phyloP scores from a whole-genome alignment of 768 basidiomycete species.

The Pisolithus microcarpus region DNA sequence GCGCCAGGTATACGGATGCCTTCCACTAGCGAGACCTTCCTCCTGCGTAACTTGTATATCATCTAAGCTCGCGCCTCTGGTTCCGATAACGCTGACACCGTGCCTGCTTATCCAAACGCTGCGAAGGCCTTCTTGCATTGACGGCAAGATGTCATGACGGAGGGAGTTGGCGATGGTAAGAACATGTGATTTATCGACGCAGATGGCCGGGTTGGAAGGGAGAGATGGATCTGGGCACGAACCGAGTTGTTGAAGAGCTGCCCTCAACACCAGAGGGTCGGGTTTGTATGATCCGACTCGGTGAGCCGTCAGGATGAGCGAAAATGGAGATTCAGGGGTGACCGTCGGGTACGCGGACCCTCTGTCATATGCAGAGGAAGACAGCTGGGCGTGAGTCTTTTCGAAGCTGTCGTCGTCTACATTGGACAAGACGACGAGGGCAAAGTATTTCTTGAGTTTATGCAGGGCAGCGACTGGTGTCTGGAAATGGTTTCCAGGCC shows the following conservation, averaged over 20 bases:
- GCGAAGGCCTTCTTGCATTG: constrained; percentile 44
- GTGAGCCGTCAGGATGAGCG: constrained; percentile 62
- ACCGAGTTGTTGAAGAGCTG: constrained; percentile 22
- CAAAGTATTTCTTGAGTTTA: constrained; percentile 53
- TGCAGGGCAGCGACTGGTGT: constrained; percentile 55
- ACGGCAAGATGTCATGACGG: constrained; percentile 59
- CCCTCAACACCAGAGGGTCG: constrained; percentile 35
- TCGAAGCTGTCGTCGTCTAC: constrained; percentile 61
- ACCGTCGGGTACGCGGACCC: constrained; percentile 33
- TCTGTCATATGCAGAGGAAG: constrained; percentile 4
- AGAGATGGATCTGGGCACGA: constrained; percentile 11
- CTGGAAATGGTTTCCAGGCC: constrained; percentile 61
- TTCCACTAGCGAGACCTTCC: constrained; percentile 13
- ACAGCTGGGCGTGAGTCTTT: constrained; percentile 49
- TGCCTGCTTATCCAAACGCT: constrained; percentile 62
- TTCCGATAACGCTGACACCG: constrained; percentile 18
- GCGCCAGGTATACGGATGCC: constrained; percentile 38
- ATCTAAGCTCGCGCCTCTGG: constrained; percentile 38
- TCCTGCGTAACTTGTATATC: constrained; percentile 24
- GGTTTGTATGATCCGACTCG: constrained; percentile 73
- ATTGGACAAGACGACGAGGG: constrained; percentile 69
- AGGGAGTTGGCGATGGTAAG: constrained; percentile 65
- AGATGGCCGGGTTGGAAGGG: constrained; percentile 12
- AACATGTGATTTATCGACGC: constrained; percentile 36
- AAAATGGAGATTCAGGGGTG: constrained; percentile 49